A percentile compares a stretch with the other conserved stretches of the same genome.
Evolutionary conservation across 2,329 filamentous ascomycete genomes (phyloP).

Genomic region (Elsinoe necatrix): DNA sequence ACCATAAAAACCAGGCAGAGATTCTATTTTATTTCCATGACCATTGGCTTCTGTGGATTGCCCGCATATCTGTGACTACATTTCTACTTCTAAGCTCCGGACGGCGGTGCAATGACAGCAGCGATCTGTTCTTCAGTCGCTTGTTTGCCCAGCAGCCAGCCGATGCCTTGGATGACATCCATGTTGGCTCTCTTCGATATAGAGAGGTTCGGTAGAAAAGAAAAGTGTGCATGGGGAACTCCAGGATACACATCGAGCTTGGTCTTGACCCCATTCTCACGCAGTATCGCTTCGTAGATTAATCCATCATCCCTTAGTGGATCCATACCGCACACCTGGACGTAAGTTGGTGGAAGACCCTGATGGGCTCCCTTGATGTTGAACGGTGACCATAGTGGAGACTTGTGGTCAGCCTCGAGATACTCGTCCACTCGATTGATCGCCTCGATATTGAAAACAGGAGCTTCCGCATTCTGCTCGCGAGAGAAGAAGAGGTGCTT

Average conservation of each 20-base stretch:
- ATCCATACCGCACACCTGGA: conserved; percentile 46
- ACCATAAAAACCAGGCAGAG: no score
- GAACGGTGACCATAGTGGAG: conserved; percentile 27
- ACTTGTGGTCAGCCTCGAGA: conserved; percentile 17
- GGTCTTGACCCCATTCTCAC: conserved; percentile 38
- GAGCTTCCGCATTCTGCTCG: conserved; percentile 36
- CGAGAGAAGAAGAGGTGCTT: conserved; percentile 32
- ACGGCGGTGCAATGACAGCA: not conserved
- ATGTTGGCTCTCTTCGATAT: conserved; percentile 23
- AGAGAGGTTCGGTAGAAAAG: conserved; percentile 27
- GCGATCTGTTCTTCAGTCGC: conserved; percentile 17
- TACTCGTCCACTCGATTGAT: conserved; percentile 23
- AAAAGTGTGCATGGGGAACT: conserved; percentile 36
- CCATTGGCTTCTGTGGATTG: not conserved
- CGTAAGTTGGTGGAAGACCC: conserved; percentile 39
- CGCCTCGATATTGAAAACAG: conserved; percentile 26
- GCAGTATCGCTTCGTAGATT: conserved; percentile 43
- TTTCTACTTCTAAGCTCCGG: not conserved
- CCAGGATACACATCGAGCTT: conserved; percentile 38
- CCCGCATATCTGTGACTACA: not conserved
- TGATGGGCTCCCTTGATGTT: conserved; percentile 27
- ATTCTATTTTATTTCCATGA: not conserved
- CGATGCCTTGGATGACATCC: conserved; percentile 28
- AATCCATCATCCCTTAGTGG: conserved; percentile 45
- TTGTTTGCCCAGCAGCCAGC: conserved; percentile 29